Percentiles rank a stretch among this genome's conserved stretches.
Evolutionary conservation across 2,329 filamentous ascomycete species (phyloP).

Genomic region (Purpureocillium takamizusanense): DNA sequence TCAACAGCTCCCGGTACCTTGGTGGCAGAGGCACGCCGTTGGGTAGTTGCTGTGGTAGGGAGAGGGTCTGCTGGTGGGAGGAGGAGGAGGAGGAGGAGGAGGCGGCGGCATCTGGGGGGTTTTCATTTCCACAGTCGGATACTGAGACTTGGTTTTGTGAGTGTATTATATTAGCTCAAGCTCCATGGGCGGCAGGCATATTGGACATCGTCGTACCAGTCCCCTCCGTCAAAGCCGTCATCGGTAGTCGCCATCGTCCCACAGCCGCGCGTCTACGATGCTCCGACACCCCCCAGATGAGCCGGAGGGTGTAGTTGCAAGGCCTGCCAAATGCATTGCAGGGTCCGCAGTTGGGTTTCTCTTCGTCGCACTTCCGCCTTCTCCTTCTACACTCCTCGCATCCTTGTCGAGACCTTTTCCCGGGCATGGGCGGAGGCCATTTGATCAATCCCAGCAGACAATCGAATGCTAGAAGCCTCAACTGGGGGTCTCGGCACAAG

Average conservation of each 20-base stretch:
- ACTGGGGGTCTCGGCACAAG: no score
- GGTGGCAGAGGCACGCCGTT: conserved; percentile 13
- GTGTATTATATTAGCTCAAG: no score
- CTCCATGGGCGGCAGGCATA: no score
- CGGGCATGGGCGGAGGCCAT: conserved; percentile 9
- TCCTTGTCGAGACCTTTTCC: conserved; percentile 15
- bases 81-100: no score
- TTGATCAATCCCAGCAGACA: no score
- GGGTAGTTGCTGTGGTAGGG: conserved; percentile 11
- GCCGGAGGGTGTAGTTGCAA: conserved; percentile 14
- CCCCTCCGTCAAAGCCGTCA: no score
- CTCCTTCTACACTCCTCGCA: conserved; percentile 18
- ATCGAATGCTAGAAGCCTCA: no score
- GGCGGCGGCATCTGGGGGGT: no score
- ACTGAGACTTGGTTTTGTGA: no score
- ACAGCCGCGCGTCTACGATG: not conserved
- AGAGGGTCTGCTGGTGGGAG: not conserved
- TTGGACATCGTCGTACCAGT: no score
- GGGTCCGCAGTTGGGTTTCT: conserved; percentile 14
- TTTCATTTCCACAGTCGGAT: no score
- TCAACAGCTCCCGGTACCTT: conserved; percentile 12
- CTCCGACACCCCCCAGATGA: conserved; percentile 13
- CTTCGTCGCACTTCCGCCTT: conserved; percentile 17
- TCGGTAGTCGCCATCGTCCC: not conserved
- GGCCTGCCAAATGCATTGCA: conserved; percentile 9